Conservation (phyloP, 2,329 filamentous ascomycete species). For the Plectosphaerella sp. region DNA sequence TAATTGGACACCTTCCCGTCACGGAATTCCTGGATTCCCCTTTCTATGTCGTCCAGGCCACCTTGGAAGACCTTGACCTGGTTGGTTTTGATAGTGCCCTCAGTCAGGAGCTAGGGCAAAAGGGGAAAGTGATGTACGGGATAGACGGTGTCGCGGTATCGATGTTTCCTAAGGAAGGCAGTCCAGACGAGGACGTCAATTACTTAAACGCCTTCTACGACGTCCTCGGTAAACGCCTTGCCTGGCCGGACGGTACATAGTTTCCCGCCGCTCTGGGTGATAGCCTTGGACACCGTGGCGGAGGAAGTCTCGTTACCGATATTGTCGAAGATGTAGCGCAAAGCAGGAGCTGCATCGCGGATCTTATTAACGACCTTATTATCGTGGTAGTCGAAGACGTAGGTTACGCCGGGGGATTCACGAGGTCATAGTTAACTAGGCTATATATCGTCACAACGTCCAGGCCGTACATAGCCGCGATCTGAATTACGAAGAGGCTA, state of each 20-base stretch:
- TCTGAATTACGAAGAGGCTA: conserved; percentile 29
- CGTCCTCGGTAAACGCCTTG: conserved; percentile 30
- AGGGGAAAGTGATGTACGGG: conserved; percentile 21
- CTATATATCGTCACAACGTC: conserved; percentile 30
- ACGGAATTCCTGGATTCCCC: conserved; percentile 31
- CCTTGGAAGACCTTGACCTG: conserved; percentile 18
- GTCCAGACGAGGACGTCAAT: conserved; percentile 38
- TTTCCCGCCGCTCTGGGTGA: conserved; percentile 18
- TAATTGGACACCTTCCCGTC: conserved; percentile 31
- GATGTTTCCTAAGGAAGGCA: conserved; percentile 32
- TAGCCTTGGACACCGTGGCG: conserved; percentile 20
- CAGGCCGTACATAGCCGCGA: conserved; percentile 25
- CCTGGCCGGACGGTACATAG: conserved; percentile 37
- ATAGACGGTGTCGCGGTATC: conserved; percentile 28
- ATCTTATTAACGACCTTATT: conserved; percentile 28
- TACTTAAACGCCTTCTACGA: conserved; percentile 24
- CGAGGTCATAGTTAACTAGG: conserved; percentile 22
- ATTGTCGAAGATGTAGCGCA: conserved; percentile 35
- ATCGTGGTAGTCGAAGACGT: conserved; percentile 35
- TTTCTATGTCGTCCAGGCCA: conserved; percentile 24
- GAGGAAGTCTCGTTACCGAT: conserved; percentile 34
- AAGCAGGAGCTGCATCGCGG: conserved; percentile 19
- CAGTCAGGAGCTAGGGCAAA: conserved; percentile 25
- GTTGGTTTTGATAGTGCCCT: conserved; percentile 29
- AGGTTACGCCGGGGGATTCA: conserved; percentile 23